A percentile compares a stretch with the other conserved stretches of the same genome.
Evolutionary conservation across 371 early-diverging fungal species (phyloP).

Genomic region (Thermomucor indicae-seudaticae): DNA sequence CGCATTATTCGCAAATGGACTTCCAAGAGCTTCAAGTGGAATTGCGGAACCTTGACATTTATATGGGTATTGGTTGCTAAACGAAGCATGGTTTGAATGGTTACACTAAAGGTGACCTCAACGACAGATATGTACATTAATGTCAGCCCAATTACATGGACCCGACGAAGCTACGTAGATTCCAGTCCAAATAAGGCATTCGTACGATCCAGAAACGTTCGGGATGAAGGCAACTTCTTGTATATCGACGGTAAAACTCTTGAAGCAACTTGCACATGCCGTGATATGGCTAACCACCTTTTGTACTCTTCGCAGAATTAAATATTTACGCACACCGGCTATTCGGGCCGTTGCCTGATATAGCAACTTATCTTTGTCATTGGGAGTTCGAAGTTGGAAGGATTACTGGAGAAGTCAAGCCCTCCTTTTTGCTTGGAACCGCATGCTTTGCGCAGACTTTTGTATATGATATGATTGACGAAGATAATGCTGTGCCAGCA

Average conservation of each 20-base stretch:
- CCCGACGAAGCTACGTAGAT: conserved; percentile 38
- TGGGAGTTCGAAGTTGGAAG: conserved; percentile 69
- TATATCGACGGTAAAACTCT: conserved; percentile 63
- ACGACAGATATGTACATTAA: conserved; percentile 58
- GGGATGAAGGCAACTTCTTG: conserved; percentile 48
- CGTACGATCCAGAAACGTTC: conserved; percentile 29
- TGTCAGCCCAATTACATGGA: conserved; percentile 62
- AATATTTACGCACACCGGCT: conserved; percentile 67
- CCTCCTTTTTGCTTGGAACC: conserved; percentile 58
- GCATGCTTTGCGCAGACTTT: conserved; percentile 60
- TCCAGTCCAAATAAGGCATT: conserved; percentile 21
- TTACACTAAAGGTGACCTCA: neutral
- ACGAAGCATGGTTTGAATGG: neutral
- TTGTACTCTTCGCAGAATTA: conserved; percentile 31
- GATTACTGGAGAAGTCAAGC: conserved; percentile 69
- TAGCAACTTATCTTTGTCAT: conserved; percentile 66
- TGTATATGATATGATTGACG: conserved; percentile 64
- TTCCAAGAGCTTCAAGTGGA: conserved; percentile 68
- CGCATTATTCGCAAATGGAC: conserved; percentile 55
- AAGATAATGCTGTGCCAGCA: conserved; percentile 66
- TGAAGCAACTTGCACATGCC: neutral
- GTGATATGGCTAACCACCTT: neutral
- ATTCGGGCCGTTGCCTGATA: conserved; percentile 74
- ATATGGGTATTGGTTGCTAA: conserved; percentile 46
- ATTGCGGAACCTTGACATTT: conserved; percentile 59